Evolutionary conservation across 108 stramenopile species (phyloP).

Genomic region (Cafeteria roenbergensis): DNA sequence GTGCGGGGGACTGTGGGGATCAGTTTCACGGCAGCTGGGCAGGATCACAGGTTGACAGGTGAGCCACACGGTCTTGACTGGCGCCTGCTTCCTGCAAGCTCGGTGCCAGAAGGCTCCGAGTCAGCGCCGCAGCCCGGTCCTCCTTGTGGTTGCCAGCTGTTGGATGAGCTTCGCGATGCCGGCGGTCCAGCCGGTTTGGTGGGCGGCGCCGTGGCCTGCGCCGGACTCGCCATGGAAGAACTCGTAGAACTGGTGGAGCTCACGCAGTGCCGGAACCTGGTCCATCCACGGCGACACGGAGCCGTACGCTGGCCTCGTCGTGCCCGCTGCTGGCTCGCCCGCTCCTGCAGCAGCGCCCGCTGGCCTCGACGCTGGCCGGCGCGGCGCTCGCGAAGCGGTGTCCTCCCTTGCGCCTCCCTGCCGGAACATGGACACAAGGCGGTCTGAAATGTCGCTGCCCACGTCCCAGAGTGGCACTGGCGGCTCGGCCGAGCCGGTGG

Average conservation of each 20-base stretch:
- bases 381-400: background rate
- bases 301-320: no score
- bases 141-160: background rate
- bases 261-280: background rate
- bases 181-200: background rate
- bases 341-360: background rate
- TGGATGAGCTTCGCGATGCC: background rate
- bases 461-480: background rate
- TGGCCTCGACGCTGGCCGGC: background rate
- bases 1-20: no score
- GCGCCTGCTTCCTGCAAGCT: no score
- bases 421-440: background rate
- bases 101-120: no score
- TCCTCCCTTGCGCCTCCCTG: background rate
- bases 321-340: no score
- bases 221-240: background rate
- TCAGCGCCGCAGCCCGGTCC: no score
- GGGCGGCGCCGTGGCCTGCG: background rate
- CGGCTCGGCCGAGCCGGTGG: no score
- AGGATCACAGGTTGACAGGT: no score
- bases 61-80: no score
- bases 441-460: background rate
- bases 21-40: no score
- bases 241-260: background rate
- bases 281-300: no score